A percentile compares a stretch with the other conserved stretches of the same genome.
phyloP scores from a whole-genome alignment of 1,139 yeast genomes.

The Eremothecium sinecaudum region DNA sequence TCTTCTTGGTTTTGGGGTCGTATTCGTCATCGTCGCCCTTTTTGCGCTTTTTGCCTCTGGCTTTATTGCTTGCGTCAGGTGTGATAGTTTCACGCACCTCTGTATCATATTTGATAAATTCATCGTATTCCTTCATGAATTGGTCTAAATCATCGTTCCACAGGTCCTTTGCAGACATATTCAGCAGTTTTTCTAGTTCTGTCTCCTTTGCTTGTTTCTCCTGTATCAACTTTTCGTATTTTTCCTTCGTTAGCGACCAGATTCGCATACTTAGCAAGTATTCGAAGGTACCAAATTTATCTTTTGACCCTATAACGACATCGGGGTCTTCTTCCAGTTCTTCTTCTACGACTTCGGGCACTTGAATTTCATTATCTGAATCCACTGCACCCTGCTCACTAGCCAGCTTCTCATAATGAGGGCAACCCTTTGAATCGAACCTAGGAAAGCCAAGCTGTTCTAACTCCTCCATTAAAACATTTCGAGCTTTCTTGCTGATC shows the following conservation, averaged over 20 bases:
- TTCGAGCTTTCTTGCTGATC: constrained; percentile 68
- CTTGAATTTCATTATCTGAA: constrained; percentile 32
- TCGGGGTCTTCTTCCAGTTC: constrained; percentile 29
- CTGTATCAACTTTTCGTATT: constrained; percentile 67
- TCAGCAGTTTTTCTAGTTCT: constrained; percentile 59
- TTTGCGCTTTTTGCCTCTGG: constrained; percentile 27
- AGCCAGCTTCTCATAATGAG: constrained; percentile 36
- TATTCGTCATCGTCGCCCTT: constrained; percentile 25
- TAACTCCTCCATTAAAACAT: constrained; percentile 54
- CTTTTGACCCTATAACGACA: constrained; percentile 31
- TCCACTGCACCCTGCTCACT: constrained; percentile 33
- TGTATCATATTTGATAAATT: constrained; percentile 49
- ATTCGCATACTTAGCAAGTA: constrained; percentile 80
- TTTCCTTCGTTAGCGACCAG: constrained; percentile 86
- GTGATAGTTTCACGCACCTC: constrained; percentile 33
- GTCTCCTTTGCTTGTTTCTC: constrained; percentile 66
- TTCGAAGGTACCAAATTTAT: constrained; percentile 52
- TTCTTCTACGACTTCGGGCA: constrained; percentile 30
- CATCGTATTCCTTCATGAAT: constrained; percentile 57
- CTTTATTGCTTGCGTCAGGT: constrained; percentile 21
- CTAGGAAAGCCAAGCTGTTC: constrained; percentile 61
- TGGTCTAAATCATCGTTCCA: constrained; percentile 79
- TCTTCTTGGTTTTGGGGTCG: constrained; percentile 26
- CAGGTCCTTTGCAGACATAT: constrained; percentile 71
- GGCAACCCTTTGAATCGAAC: constrained; percentile 60